phyloP scores from a whole-genome alignment of 306 rosid genomes.

The Vigna unguiculata region DNA sequence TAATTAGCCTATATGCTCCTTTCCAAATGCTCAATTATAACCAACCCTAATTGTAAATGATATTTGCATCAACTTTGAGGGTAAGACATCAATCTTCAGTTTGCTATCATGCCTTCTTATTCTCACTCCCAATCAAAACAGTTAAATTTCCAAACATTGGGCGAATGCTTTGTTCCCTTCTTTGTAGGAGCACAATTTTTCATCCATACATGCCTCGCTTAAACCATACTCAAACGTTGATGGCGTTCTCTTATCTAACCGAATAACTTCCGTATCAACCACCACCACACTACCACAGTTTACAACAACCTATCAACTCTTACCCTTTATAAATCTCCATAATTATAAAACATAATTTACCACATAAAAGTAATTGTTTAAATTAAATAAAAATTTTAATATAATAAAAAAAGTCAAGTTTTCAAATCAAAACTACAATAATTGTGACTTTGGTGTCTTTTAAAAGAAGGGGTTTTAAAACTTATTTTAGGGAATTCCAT shows the following conservation, averaged over 20 bases:
- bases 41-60: too few relatives aligned
- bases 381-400: too few relatives aligned
- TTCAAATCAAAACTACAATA: too few relatives aligned
- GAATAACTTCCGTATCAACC: conserved; percentile 32
- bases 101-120: conserved; percentile 9
- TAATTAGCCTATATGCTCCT: too few relatives aligned
- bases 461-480: too few relatives aligned
- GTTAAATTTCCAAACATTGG: conserved; percentile 28
- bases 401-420: too few relatives aligned
- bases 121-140: conserved; percentile 22
- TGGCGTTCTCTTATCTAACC: background rate
- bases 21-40: too few relatives aligned
- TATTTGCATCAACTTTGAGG: conserved; percentile 51
- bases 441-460: too few relatives aligned
- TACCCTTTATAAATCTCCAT: background rate
- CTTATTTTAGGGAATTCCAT: too few relatives aligned
- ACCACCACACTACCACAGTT: background rate
- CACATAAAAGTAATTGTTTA: background rate
- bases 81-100: conserved; percentile 41
- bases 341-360: background rate
- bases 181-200: conserved; percentile 1
- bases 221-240: conserved; percentile 37
- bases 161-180: background rate
- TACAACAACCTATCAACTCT: too few relatives aligned
- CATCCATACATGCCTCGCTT: background rate